Base-by-base conservation (phyloP, 345 rosid species). In the Populus deltoides region DNA sequence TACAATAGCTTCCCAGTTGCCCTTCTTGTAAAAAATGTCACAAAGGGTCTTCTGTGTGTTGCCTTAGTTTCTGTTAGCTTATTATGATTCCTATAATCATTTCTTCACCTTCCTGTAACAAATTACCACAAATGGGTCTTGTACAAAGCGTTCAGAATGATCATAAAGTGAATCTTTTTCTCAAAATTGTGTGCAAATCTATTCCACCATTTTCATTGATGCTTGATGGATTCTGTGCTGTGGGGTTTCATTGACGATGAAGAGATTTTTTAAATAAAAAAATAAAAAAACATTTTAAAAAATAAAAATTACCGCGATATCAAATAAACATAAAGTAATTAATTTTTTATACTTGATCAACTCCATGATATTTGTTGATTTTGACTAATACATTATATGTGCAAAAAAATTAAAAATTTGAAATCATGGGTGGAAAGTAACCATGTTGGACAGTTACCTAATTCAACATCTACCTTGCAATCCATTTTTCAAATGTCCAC, bases 81-180 rank as follows among this genome's bases (percentile, higher is more conserved):
- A 10, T 24, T 6, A n/a, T 24, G 65, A 59, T 59, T 59, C 65
- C 65, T 59, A 2, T 20, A 1, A 11, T 66, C 68, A 5, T 39
- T 8, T 43, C 53, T 43, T 68, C 31, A 25, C 35, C 72, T 70
- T 70, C 72, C 15, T 70, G 72, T 43, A 70, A 43, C 72, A 70
- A 16, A 41, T 22, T 3, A 45, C 55, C 45, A 13, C 16, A 39
- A 24, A 24, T 11, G 72, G 72, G 24, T 38, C 38, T 17, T 9
- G 70, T 36, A 10, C n/a, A 31, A 7, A 18, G 20, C 2, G n/a
- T 36, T 29, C 27, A 22, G 36, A 72, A 53, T 72, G 45, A 72
- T 29, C 75, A 72, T 20, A 55, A 2, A 8, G 39, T 7, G 17
- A 15, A 18, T 39, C 31, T 49, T 71, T 27, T 49, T 47, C n/a